Evolutionary conservation across 31 red algal genomes (phyloP).

Genomic region (Odonthalia washingtoniensis): DNA sequence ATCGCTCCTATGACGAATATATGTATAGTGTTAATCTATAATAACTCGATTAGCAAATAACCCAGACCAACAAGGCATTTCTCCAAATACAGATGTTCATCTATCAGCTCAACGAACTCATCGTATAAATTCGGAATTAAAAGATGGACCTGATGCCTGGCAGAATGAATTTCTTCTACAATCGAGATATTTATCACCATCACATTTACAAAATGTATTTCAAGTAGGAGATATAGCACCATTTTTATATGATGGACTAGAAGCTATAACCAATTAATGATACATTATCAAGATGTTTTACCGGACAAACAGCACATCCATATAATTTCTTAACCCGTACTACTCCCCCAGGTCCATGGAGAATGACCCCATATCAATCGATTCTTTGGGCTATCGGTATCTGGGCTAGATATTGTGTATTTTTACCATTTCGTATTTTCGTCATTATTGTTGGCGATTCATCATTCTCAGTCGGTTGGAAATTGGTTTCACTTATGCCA

Average conservation of each 20-base stretch:
- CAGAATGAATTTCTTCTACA: conserved; percentile 60
- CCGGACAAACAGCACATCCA: conserved; percentile 74
- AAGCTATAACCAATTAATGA: conserved; percentile 85
- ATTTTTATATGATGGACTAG: conserved; percentile 75
- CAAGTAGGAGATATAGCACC: conserved; percentile 70
- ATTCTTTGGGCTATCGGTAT: conserved; percentile 81
- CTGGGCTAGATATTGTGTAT: conserved; percentile 87
- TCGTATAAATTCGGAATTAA: conserved; percentile 80
- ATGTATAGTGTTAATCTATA: conserved; percentile 59
- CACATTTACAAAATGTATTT: conserved; percentile 45
- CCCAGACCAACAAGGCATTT: conserved; percentile 47
- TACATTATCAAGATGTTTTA: conserved; percentile 81
- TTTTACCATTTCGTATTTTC: conserved; percentile 75
- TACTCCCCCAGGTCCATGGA: conserved; percentile 58
- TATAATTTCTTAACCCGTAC: conserved; percentile 95
- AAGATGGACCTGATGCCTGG: conserved; percentile 67
- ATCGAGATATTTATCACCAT: conserved; percentile 41
- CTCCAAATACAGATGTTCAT: conserved; percentile 33
- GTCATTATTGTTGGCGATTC: conserved; percentile 67
- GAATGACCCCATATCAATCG: conserved; percentile 71
- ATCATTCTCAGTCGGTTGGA: conserved; percentile 55
- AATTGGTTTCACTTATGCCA: conserved; percentile 56
- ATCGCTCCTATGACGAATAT: conserved; percentile 68
- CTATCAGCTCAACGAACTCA: conserved; percentile 55
- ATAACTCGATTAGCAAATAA: conserved; percentile 69